Evolutionary conservation across 352 stramenopile species (phyloP), one percentile per base, ranked within the genome.

Genomic region (Globisporangium perplexum): DNA sequence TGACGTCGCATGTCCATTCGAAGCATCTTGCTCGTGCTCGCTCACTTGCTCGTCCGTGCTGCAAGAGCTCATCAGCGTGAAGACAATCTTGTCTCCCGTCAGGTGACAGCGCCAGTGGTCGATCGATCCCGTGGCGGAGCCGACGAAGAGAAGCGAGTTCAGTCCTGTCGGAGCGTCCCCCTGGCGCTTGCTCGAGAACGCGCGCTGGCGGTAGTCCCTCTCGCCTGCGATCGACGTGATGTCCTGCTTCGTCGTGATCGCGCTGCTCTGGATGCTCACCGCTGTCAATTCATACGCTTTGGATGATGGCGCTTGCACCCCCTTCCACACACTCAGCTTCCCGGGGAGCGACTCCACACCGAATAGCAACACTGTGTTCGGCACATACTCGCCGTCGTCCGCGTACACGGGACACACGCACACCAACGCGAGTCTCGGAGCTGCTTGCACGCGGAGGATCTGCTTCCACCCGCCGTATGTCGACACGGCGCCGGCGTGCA

Each of bases 91-190:
- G 20, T 68, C 64, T 0, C 51, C 72, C 1, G 66, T 60, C 35
- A 88, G 55, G 1, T 77, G 80, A 42, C 83, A 94, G 1, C 83
- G 68, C 83, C 83, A 94, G 50, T 94, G 82, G 44, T 92, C 72
- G 22, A 94, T 61, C 10, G 68, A 68, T 0, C 81, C 80, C 20
- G 39, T 31, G 43, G 66, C 60, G 66, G 86, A 74, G 3, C 83
- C 83, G 0, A 92, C 57, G 60, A 94, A 94, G 26, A 94, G 63
- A 2, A 93, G 56, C 26, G 83, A 89, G 48, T 93, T 93, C 3
- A 87, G 57, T 46, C 62, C 75, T 7, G 67, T 62, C 12, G 31
- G 33, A 22, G 31, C 31, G 6, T 63, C 48, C 18, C 54, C 50
- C 59, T 53, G 41, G n/a, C 55, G 50, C 43, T 81, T 74, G 44